These are phyloP conservation scores for Sarocladiaceae sp. DNA, from an alignment of 2,329 filamentous ascomycete genomes.

Conservation along the genomic window DNA sequence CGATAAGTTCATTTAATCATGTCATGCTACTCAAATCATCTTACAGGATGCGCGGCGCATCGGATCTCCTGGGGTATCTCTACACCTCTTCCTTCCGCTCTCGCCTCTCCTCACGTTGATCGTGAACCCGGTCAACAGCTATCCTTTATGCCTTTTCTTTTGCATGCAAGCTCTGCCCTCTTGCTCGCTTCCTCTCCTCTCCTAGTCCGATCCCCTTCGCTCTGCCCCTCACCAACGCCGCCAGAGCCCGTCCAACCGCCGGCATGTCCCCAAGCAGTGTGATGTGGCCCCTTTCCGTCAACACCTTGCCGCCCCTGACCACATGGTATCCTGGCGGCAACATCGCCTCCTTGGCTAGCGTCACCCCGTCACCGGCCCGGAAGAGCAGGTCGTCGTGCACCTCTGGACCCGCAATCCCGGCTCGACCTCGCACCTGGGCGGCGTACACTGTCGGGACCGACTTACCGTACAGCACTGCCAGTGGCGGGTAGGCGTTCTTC, in stretches of 20 bases:
- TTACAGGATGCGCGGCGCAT: too few species aligned
- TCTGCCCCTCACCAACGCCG: slow-evolving; percentile 60
- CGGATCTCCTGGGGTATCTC: too few species aligned
- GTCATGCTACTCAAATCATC: too few species aligned
- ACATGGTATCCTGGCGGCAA: slow-evolving; percentile 71
- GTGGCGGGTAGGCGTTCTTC: slow-evolving; percentile 73
- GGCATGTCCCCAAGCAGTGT: slow-evolving; percentile 80
- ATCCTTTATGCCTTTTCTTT: too few species aligned
- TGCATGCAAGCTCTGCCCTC: neutral
- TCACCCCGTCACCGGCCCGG: slow-evolving; percentile 82
- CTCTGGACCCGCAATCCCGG: slow-evolving; percentile 69
- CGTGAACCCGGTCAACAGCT: too few species aligned
- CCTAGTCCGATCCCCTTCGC: slow-evolving; percentile 67
- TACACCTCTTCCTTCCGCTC: too few species aligned
- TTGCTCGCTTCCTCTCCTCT: slow-evolving; percentile 1
- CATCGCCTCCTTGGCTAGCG: slow-evolving; percentile 80
- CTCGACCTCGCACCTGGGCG: slow-evolving; percentile 64
- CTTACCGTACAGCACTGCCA: slow-evolving; percentile 81
- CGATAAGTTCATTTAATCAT: too few species aligned
- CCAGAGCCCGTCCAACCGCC: slow-evolving; percentile 68
- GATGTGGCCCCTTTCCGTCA: slow-evolving; percentile 79
- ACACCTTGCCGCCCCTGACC: slow-evolving; percentile 67
- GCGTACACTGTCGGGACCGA: slow-evolving; percentile 79
- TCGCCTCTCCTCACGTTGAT: too few species aligned
- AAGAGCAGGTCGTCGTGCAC: slow-evolving; percentile 85